These are phyloP conservation scores for Microstegium vimineum DNA, from an alignment of 176 grass and related monocot genomes.

Conservation along the genomic window DNA sequence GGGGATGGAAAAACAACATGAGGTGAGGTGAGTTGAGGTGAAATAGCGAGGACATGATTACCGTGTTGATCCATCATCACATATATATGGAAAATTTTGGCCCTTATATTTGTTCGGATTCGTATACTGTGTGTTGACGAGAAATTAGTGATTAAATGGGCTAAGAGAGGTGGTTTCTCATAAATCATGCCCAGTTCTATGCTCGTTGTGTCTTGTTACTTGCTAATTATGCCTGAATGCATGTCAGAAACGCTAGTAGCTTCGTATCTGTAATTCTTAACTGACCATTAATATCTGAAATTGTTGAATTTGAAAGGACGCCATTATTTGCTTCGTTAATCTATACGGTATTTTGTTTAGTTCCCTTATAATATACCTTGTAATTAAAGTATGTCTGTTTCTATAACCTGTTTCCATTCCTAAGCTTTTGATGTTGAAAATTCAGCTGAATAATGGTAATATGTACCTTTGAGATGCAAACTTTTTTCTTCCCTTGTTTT, in stretches of 20 bases:
- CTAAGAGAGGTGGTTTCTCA: not conserved
- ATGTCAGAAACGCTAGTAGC: not conserved
- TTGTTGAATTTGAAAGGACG: constrained; percentile 11
- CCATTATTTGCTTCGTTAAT: not conserved
- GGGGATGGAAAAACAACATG: not conserved
- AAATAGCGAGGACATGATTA: constrained; percentile 34
- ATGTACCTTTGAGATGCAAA: not conserved
- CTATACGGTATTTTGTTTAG: not conserved
- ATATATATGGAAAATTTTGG: constrained; percentile 45
- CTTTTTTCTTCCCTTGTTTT: no score
- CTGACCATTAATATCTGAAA: not conserved
- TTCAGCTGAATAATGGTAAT: not conserved
- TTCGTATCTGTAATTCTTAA: not conserved
- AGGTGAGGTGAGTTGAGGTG: constrained; percentile 23
- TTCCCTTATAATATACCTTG: not conserved
- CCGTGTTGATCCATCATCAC: constrained; percentile 20
- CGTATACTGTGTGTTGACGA: not conserved
- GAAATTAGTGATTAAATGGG: not conserved
- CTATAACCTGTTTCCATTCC: not conserved
- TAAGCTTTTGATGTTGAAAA: not conserved
- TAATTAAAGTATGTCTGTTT: not conserved
- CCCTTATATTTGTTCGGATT: constrained; percentile 13
- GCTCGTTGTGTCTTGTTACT: not conserved
- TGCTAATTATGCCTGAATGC: not conserved
- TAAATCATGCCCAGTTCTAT: not conserved